A percentile compares a stretch with the other conserved stretches of the same genome.
Conservation (phyloP, 306 rosid genomes). For the Trichosanthes truncata region DNA sequence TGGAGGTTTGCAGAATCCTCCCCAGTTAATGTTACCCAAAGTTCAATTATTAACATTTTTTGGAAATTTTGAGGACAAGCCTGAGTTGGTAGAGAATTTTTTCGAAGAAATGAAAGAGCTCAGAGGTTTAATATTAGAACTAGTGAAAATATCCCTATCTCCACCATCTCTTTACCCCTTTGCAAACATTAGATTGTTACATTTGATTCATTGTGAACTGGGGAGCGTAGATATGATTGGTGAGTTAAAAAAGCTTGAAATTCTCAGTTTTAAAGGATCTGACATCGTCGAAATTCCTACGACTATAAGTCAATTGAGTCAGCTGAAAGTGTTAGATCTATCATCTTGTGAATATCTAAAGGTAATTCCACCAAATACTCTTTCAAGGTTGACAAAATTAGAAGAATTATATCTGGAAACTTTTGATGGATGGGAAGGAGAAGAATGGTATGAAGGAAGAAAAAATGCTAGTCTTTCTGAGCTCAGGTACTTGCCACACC, state of each 20-base stretch:
- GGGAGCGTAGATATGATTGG: constrained; percentile 4
- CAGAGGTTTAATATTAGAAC: neutral
- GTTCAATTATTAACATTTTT: neutral
- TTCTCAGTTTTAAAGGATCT: neutral
- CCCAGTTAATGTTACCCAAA: too few relatives aligned
- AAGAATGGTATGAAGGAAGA: neutral
- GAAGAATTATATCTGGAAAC: constrained; percentile 10
- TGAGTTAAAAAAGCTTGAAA: constrained; percentile 8
- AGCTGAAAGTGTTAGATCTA: constrained; percentile 7
- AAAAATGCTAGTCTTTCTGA: constrained; percentile 13
- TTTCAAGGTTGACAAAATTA: constrained; percentile 8
- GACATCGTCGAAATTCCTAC: neutral
- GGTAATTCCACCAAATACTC: neutral
- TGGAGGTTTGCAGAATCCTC: neutral
- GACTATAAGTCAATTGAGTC: neutral
- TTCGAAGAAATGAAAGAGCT: neutral
- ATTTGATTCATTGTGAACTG: neutral
- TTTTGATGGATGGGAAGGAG: constrained; percentile 5
- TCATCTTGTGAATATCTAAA: neutral
- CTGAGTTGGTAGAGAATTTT: neutral
- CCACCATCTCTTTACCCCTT: neutral
- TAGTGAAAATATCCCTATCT: neutral
- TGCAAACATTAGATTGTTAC: neutral
- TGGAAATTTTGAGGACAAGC: rapidly evolving
- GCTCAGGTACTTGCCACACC: neutral